Evolutionary conservation across 2,329 filamentous ascomycete genomes (phyloP).

Genomic region (Dendryphion nanum): DNA sequence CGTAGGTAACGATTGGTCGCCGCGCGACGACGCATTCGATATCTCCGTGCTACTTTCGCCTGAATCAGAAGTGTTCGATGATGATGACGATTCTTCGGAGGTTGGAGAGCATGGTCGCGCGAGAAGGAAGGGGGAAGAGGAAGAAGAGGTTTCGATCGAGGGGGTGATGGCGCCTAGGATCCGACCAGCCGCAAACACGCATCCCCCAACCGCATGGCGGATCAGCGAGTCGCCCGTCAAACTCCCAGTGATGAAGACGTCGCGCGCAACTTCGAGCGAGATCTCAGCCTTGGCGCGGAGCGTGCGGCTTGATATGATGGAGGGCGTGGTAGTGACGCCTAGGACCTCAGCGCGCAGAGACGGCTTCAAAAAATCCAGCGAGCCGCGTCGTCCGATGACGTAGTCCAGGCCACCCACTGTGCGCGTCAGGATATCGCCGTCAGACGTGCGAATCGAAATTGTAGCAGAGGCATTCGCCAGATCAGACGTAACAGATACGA

Average conservation of each 20-base stretch:
- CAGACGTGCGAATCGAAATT: conserved; percentile 45
- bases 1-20: not conserved
- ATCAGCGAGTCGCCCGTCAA: conserved; percentile 61
- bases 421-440: conserved; percentile 46
- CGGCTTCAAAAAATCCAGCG: conserved; percentile 51
- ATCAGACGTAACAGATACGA: conserved; percentile 39
- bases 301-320: conserved; percentile 52
- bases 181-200: conserved; percentile 55
- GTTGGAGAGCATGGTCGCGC: conserved; percentile 15
- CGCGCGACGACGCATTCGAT: not conserved
- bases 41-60: not conserved
- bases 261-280: conserved; percentile 52
- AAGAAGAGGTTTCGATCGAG: conserved; percentile 12
- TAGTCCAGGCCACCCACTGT: conserved; percentile 53
- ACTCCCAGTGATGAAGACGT: conserved; percentile 58
- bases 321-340: conserved; percentile 14
- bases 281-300: conserved; percentile 53
- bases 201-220: conserved; percentile 59
- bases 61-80: not conserved
- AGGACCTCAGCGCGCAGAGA: conserved; percentile 50
- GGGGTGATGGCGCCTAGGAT: conserved; percentile 37
- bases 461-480: conserved; percentile 11
- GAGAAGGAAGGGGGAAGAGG: conserved; percentile 10
- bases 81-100: conserved; percentile 4
- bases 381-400: conserved; percentile 57